phyloP scores from a whole-genome alignment of 75 land plant genomes.

The Cryptomeria japonica region DNA sequence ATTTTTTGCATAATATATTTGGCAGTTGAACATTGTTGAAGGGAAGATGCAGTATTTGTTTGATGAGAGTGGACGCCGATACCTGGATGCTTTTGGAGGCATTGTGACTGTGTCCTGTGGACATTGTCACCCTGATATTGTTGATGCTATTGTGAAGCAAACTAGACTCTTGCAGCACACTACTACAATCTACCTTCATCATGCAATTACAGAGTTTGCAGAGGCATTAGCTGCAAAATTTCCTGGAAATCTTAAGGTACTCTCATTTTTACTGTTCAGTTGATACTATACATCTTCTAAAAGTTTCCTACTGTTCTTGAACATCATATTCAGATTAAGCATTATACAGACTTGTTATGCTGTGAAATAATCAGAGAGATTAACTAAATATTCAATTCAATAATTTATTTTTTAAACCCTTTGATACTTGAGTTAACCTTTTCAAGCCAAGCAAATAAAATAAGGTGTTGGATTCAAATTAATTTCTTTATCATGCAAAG shows the following conservation, averaged over 20 bases:
- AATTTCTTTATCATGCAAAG: neutral
- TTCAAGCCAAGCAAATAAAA: neutral
- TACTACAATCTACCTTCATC: slow-evolving; percentile 80
- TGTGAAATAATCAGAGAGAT: neutral
- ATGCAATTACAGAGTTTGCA: slow-evolving; percentile 84
- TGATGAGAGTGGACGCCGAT: slow-evolving; percentile 86
- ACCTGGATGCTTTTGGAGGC: slow-evolving; percentile 94
- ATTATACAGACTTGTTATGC: neutral
- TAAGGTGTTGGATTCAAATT: neutral
- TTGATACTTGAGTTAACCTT: neutral
- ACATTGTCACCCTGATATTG: slow-evolving; percentile 92
- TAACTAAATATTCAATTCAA: neutral
- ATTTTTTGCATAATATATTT: neutral
- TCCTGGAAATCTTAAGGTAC: slow-evolving; percentile 95
- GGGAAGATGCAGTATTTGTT: slow-evolving; percentile 97
- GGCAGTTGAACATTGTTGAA: slow-evolving; percentile 78
- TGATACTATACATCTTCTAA: no score
- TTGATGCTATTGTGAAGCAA: slow-evolving; percentile 73
- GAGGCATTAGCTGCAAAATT: slow-evolving; percentile 83
- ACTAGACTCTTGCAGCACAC: slow-evolving; percentile 81
- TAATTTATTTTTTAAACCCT: neutral
- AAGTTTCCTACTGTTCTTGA: neutral
- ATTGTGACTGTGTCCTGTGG: slow-evolving; percentile 93
- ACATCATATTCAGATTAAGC: neutral
- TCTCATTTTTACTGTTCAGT: neutral